These are phyloP conservation scores for Pseudohalonectria lignicola DNA, from an alignment of 2,329 filamentous ascomycete species.

Conservation along the genomic window DNA sequence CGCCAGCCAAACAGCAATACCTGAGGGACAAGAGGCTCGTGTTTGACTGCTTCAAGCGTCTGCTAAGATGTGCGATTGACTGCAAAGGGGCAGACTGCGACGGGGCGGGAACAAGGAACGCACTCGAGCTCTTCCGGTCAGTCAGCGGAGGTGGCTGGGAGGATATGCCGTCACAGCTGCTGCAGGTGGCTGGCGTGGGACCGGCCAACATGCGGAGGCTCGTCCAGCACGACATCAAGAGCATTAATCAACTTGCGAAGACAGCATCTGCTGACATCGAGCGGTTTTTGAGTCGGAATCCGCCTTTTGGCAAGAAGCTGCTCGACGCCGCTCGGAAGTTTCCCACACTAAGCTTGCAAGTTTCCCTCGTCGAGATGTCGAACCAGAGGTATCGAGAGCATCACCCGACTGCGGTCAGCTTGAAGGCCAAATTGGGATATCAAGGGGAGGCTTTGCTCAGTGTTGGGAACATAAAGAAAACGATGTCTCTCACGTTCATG, in stretches of 20 bases:
- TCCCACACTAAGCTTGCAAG: constrained; percentile 41
- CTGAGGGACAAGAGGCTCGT: constrained; percentile 53
- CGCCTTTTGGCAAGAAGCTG: constrained; percentile 68
- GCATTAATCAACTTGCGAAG: constrained; percentile 56
- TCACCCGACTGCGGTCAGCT: constrained; percentile 39
- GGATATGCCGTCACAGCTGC: constrained; percentile 66
- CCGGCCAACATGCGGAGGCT: constrained; percentile 66
- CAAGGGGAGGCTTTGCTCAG: constrained; percentile 49
- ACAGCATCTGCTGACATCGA: constrained; percentile 67
- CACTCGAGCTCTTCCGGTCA: constrained; percentile 68
- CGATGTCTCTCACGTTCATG: constrained; percentile 62
- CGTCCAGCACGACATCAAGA: constrained; percentile 56
- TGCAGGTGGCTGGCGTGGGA: constrained; percentile 73
- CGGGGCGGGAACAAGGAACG: constrained; percentile 50
- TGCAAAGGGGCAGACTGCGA: constrained; percentile 53
- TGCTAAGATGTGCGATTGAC: constrained; percentile 67
- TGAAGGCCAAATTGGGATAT: constrained; percentile 61
- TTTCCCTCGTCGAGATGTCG: constrained; percentile 20
- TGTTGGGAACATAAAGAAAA: constrained; percentile 49
- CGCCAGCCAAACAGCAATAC: too few species aligned
- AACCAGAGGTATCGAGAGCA: constrained; percentile 21
- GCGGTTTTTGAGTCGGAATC: constrained; percentile 63
- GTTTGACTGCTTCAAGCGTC: constrained; percentile 56
- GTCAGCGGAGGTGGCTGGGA: constrained; percentile 74
- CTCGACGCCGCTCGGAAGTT: constrained; percentile 57